phyloP scores from a whole-genome alignment of 768 basidiomycete genomes.

The Atractiella rhizophila region DNA sequence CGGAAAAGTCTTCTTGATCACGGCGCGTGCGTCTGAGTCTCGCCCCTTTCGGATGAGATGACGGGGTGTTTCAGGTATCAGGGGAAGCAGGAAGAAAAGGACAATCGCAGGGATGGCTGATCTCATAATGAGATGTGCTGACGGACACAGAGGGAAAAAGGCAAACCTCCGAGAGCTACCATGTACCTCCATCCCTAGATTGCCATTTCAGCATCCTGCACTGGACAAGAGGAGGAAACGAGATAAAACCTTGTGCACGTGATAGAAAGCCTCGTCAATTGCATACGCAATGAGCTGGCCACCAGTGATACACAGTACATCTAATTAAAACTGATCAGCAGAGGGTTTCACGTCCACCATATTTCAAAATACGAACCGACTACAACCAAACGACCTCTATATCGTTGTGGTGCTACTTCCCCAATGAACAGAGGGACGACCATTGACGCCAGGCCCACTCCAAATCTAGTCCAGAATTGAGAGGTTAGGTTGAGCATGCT shows the following conservation, averaged over 20 bases:
- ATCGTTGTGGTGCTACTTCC: slow-evolving; percentile 45
- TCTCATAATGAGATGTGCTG: too few relatives aligned
- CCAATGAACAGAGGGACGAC: slow-evolving; percentile 59
- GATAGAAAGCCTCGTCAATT: slow-evolving; percentile 20
- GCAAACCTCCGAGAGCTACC: slow-evolving; percentile 55
- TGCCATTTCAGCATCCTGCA: too few relatives aligned
- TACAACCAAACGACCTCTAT: slow-evolving; percentile 47
- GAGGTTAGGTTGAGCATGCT: too few relatives aligned
- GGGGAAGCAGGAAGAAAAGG: slow-evolving; percentile 37
- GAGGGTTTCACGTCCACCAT: too few relatives aligned
- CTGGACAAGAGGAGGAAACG: too few relatives aligned
- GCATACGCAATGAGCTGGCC: slow-evolving; percentile 46
- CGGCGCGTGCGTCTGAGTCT: slow-evolving; percentile 28
- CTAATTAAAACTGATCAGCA: too few relatives aligned
- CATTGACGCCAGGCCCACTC: slow-evolving; percentile 31
- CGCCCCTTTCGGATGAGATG: slow-evolving; percentile 38
- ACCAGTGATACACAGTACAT: slow-evolving; percentile 52
- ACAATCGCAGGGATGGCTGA: slow-evolving; percentile 38
- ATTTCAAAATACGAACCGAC: too few relatives aligned
- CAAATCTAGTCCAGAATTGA: too few relatives aligned
- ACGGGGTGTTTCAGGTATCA: slow-evolving; percentile 58
- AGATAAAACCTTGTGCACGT: too few relatives aligned
- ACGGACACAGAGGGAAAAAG: too few relatives aligned
- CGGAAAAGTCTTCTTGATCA: slow-evolving; percentile 45
- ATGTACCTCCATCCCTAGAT: slow-evolving; percentile 58